Percentiles rank a stretch among this genome's conserved stretches.
phyloP scores from a whole-genome alignment of 345 rosid species.

The Eutrema yunnanense region DNA sequence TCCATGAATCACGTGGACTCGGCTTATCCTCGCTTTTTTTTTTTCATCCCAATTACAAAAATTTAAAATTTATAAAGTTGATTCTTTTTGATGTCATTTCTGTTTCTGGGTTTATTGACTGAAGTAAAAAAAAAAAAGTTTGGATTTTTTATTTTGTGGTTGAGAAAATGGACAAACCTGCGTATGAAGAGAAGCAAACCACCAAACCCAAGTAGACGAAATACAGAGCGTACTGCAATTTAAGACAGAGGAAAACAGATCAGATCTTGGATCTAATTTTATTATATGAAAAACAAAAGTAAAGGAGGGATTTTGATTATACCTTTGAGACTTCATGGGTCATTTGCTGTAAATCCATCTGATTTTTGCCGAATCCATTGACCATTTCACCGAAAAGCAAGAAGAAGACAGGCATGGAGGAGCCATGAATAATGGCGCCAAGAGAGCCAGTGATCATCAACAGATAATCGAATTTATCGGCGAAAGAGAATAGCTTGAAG shows the following conservation, averaged over 20 bases:
- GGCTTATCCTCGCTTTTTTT: constrained; percentile 19
- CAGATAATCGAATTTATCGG: constrained; percentile 76
- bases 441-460: constrained; percentile 76
- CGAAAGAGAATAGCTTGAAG: constrained; percentile 87
- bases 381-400: constrained; percentile 96
- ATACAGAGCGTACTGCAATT: constrained; percentile 86
- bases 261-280: constrained; percentile 48
- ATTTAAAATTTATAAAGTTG: neutral
- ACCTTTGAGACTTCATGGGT: constrained; percentile 93
- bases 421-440: constrained; percentile 92
- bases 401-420: constrained; percentile 97
- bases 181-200: constrained; percentile 94
- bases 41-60: neutral
- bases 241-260: neutral
- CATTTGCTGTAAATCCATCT: constrained; percentile 81
- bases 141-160: neutral
- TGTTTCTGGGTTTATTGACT: neutral
- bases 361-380: constrained; percentile 97
- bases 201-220: constrained; percentile 94
- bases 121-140: neutral
- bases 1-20: constrained; percentile 55
- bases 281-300: neutral
- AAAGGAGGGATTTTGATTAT: neutral
- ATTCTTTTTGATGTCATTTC: neutral
- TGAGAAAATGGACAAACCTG: constrained; percentile 46